Evolutionary conservation across 1,139 yeast species (phyloP), one percentile per base, ranked within the genome.

Genomic region (Geotrichum siamense): DNA sequence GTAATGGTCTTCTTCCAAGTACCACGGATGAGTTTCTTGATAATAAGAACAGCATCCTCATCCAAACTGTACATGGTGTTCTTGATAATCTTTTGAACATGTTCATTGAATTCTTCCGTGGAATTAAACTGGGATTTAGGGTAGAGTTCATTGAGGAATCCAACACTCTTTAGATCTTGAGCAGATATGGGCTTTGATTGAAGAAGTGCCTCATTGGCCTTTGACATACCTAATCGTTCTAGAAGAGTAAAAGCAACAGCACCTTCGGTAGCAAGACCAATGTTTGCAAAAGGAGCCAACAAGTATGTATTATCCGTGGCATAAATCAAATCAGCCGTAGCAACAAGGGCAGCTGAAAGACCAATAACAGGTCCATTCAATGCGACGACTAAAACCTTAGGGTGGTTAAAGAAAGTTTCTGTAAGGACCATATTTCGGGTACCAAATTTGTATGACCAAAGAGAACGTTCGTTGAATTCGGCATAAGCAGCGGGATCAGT

Each of bases 351-450:
- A 3, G 93, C 78, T 35, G 79, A 68, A 50, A 86, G 71, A 0
- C 96, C 96, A 51, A 86, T 75, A 10, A 79, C 94, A 0, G 96
- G 95, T 1, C 96, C 96, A 56, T 86, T 86, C 49, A 86, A 69
- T 10, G 91, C 89, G 31, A 79, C 78, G 21, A 80, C 80, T 43
- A 86, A 67, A 3, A 85, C 71, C 62, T 86, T 87, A 19, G 73
- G 67, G 61, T 86, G 96, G 56, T 77, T 75, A 54, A 77, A 75
- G 62, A 84, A 79, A 36, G 82, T 68, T 51, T 79, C 76, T 5
- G 93, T 80, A 47, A 85, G 65, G 56, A 73, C 78, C 21, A 79
- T 72, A 61, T 86, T 86, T 58, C 89, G 75, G 8, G 86, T 76
- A 12, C 79, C 77, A 57, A 83, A 81, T 48, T 67, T 65, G 47